Evolutionary conservation across 768 basidiomycete genomes (phyloP).

Genomic region (Psilocybe cyanescens): DNA sequence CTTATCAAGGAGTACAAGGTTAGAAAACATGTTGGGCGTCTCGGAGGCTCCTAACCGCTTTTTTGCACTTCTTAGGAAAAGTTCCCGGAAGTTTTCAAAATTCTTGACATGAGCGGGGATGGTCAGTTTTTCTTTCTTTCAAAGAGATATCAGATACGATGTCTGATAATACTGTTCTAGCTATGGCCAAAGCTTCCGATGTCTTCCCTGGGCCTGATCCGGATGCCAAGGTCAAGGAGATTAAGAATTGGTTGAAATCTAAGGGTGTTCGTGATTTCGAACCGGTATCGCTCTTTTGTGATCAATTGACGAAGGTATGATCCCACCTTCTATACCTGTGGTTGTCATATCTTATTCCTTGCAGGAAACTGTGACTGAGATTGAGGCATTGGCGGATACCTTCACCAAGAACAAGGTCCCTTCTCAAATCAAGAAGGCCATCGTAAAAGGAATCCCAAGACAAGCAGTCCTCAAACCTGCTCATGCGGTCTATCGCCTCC

Average conservation of each 20-base stretch:
- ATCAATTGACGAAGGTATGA: constrained; percentile 85
- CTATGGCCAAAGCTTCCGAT: constrained; percentile 72
- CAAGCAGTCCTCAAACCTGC: constrained; percentile 92
- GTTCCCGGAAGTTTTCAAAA: constrained; percentile 84
- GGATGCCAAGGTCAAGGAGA: constrained; percentile 73
- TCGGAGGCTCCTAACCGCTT: background rate
- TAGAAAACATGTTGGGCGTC: constrained; percentile 2
- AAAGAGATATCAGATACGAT: background rate
- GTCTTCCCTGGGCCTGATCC: constrained; percentile 58
- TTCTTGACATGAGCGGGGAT: constrained; percentile 73
- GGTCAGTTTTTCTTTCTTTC: constrained; percentile 45
- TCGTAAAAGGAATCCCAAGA: constrained; percentile 93
- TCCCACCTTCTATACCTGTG: background rate
- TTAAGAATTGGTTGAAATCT: constrained; percentile 83
- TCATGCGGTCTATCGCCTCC: constrained; percentile 87
- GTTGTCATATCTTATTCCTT: background rate
- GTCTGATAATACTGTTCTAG: constrained; percentile 41
- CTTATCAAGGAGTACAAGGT: constrained; percentile 88
- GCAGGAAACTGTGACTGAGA: constrained; percentile 76
- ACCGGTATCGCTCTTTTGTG: constrained; percentile 89
- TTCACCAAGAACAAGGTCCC: constrained; percentile 64
- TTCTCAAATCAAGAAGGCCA: constrained; percentile 81
- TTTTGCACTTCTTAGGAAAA: constrained; percentile 45
- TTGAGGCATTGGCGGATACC: constrained; percentile 77
- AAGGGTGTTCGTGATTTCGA: constrained; percentile 92